Conservation (phyloP, 2,329 filamentous ascomycete genomes). For the Calonectria fujianensis region DNA sequence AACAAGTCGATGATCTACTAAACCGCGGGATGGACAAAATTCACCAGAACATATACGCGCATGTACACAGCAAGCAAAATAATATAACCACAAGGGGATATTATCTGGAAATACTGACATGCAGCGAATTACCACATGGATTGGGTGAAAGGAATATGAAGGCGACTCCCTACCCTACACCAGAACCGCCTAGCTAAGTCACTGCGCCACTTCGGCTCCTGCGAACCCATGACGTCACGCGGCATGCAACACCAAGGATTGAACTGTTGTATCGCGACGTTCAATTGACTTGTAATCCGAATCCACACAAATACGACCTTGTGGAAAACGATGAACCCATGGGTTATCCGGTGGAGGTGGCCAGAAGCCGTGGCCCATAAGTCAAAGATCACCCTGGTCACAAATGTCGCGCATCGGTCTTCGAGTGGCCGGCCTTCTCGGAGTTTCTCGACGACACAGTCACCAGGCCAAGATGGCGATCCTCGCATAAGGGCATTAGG, state of each 20-base stretch:
- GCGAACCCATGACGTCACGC: conserved; percentile 49
- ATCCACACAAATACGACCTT: conserved; percentile 34
- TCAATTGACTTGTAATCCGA: conserved; percentile 16
- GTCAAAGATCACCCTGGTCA: neutral
- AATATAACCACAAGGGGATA: neutral
- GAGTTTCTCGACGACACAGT: conserved; percentile 40
- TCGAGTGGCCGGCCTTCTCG: conserved; percentile 24
- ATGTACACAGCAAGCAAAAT: neutral
- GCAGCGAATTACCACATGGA: neutral
- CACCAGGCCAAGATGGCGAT: conserved; percentile 55
- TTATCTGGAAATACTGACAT: neutral
- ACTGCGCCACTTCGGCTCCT: neutral
- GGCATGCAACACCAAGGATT: conserved; percentile 23
- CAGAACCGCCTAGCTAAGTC: neutral
- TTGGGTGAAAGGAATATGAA: neutral
- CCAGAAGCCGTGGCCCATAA: conserved; percentile 11
- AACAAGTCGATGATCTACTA: neutral
- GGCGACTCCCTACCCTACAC: neutral
- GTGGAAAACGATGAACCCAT: conserved; percentile 49
- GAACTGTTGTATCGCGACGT: conserved; percentile 28
- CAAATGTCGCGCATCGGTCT: conserved; percentile 34
- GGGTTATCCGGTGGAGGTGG: conserved; percentile 43
- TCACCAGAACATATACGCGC: neutral
- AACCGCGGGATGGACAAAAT: neutral
- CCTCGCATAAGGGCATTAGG: conserved; percentile 65